These are phyloP conservation scores for Microbotryum violaceum DNA, from an alignment of 1,284 basidiomycete species.

Conservation along the genomic window DNA sequence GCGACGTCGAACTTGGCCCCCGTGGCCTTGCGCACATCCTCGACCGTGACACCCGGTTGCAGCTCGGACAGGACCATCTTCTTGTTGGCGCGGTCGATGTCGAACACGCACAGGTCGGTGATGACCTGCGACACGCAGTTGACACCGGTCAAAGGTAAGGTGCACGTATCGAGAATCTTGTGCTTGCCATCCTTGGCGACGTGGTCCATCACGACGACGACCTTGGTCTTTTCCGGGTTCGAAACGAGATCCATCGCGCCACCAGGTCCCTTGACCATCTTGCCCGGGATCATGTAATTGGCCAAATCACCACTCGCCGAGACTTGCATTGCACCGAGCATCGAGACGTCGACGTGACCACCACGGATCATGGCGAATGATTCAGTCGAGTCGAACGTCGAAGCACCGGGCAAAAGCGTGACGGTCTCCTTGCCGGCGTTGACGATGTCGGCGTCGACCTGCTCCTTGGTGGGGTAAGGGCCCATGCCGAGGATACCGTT, in stretches of 20 bases:
- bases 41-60: conserved; percentile 70
- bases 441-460: conserved; percentile 58
- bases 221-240: conserved; percentile 81
- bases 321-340: conserved; percentile 88
- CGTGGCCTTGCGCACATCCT: conserved; percentile 79
- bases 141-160: conserved; percentile 78
- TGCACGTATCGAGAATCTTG: conserved; percentile 76
- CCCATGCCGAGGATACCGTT: conserved; percentile 91
- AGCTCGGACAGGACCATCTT: conserved; percentile 71
- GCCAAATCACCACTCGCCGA: conserved; percentile 88
- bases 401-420: conserved; percentile 82
- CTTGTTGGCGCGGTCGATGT: conserved; percentile 68
- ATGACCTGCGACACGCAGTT: conserved; percentile 80
- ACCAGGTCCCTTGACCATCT: conserved; percentile 60
- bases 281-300: conserved; percentile 69
- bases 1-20: conserved; percentile 62
- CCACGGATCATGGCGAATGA: conserved; percentile 55
- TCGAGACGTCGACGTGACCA: conserved; percentile 88
- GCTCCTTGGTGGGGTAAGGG: conserved; percentile 75
- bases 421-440: conserved; percentile 88
- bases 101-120: conserved; percentile 76
- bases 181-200: conserved; percentile 78
- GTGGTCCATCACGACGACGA: conserved; percentile 74
- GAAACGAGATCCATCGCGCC: conserved; percentile 78
- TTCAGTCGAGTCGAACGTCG: conserved; percentile 84